Conservation (phyloP, 139 green algal species). For the Nannochloris sp. region DNA sequence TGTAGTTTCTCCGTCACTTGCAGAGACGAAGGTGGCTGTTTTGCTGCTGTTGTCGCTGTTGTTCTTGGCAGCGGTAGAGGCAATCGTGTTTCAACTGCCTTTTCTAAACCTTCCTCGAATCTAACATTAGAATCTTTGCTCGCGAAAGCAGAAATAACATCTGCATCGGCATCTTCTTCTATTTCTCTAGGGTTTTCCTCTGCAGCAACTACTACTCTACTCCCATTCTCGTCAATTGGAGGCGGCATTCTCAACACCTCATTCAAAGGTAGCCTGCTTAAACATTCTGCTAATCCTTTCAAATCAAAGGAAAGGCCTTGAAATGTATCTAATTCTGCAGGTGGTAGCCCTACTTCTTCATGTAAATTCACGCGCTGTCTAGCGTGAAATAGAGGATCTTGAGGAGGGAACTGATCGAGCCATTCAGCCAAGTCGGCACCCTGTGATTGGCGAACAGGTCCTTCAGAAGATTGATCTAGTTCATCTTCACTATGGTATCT, state of each 20-base stretch:
- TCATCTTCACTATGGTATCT: constrained; percentile 10
- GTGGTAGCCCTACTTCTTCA: constrained; percentile 3
- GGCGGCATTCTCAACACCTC: background rate
- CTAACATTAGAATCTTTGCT: no score
- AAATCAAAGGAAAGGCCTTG: constrained; percentile 22
- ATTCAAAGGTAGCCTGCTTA: constrained; percentile 7
- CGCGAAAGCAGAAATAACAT: background rate
- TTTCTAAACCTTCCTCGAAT: no score
- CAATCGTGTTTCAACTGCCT: no score
- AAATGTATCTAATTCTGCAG: background rate
- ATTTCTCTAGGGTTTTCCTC: background rate
- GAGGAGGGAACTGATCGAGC: constrained; percentile 1
- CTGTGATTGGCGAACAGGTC: constrained; percentile 6
- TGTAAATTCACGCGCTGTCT: constrained; percentile 3
- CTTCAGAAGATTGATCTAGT: background rate
- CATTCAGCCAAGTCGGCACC: constrained; percentile 18
- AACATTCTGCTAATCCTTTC: constrained; percentile 9
- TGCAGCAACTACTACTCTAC: background rate
- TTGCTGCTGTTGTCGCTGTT: no score
- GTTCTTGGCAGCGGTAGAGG: no score
- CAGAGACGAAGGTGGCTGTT: no score
- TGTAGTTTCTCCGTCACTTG: no score
- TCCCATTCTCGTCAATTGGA: background rate
- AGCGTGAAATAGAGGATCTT: constrained; percentile 8
- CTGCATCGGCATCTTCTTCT: background rate